Percentiles rank a stretch among this genome's conserved stretches.
Conservation (phyloP, 257 asterid genomes). For the Coffea eugenioides region DNA sequence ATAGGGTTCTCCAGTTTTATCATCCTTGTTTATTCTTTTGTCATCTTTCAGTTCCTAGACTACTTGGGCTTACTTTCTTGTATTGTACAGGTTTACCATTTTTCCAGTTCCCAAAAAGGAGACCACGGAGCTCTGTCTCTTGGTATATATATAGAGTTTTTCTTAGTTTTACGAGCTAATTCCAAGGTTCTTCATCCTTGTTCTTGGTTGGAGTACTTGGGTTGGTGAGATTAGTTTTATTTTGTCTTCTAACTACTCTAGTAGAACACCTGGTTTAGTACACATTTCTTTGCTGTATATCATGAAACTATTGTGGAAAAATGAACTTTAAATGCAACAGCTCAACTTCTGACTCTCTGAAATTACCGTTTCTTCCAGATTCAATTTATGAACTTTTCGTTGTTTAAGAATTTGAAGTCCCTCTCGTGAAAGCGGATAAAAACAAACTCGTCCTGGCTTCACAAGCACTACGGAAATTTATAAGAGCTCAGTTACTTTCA, state of each 20-base stretch:
- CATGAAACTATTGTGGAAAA: too few species aligned
- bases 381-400: too few species aligned
- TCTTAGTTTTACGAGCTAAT: background rate
- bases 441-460: too few species aligned
- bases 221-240: background rate
- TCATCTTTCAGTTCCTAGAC: background rate
- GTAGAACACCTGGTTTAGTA: background rate
- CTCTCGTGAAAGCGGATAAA: too few species aligned
- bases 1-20: background rate
- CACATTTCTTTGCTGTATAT: background rate
- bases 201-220: background rate
- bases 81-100: background rate
- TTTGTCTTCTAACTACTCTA: background rate
- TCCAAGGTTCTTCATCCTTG: background rate
- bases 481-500: background rate
- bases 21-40: background rate
- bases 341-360: too few species aligned
- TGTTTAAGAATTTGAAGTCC: too few species aligned
- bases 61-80: background rate
- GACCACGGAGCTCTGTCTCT: background rate
- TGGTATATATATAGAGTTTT: background rate
- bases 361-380: too few species aligned
- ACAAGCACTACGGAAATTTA: background rate
- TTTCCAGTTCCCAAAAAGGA: background rate
- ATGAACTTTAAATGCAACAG: too few species aligned